A percentile compares a stretch with the other conserved stretches of the same genome.
phyloP scores from a whole-genome alignment of 225 moss, liverwort and hornwort genomes.

The Anthoceros angustus region DNA sequence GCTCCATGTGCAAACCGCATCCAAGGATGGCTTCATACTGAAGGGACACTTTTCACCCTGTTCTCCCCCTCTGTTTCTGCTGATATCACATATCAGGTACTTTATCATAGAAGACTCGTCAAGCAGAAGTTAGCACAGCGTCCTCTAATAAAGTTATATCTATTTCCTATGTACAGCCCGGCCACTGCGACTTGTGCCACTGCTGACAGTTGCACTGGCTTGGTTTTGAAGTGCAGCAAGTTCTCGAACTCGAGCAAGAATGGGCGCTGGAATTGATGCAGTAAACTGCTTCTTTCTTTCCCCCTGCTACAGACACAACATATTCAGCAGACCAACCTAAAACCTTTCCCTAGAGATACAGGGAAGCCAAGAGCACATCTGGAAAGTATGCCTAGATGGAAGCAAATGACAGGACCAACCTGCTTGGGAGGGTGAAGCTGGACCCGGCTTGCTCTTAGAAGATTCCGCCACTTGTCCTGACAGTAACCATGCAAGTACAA shows the following conservation, averaged over 20 bases:
- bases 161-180: slow-evolving; percentile 79
- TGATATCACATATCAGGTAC: neutral
- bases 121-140: neutral
- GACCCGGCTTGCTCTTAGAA: slow-evolving; percentile 81
- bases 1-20: neutral
- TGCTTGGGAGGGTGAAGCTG: slow-evolving; percentile 92
- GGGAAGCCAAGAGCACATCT: neutral
- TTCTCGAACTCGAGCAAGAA: slow-evolving; percentile 78
- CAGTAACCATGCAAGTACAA: neutral
- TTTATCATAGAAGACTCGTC: neutral
- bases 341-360: neutral
- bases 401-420: slow-evolving; percentile 16
- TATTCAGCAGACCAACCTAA: neutral
- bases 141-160: slow-evolving; percentile 5
- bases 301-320: slow-evolving; percentile 30
- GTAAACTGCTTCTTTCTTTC: slow-evolving; percentile 97
- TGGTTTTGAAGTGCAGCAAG: slow-evolving; percentile 86
- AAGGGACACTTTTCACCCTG: neutral
- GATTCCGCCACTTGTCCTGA: slow-evolving; percentile 96
- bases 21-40: neutral
- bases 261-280: slow-evolving; percentile 77
- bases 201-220: slow-evolving; percentile 35
- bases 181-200: slow-evolving; percentile 83
- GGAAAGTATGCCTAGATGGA: neutral
- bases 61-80: neutral